These are phyloP conservation scores for Volvox reticuliferus DNA, from an alignment of 139 green algal genomes.

Conservation along the genomic window DNA sequence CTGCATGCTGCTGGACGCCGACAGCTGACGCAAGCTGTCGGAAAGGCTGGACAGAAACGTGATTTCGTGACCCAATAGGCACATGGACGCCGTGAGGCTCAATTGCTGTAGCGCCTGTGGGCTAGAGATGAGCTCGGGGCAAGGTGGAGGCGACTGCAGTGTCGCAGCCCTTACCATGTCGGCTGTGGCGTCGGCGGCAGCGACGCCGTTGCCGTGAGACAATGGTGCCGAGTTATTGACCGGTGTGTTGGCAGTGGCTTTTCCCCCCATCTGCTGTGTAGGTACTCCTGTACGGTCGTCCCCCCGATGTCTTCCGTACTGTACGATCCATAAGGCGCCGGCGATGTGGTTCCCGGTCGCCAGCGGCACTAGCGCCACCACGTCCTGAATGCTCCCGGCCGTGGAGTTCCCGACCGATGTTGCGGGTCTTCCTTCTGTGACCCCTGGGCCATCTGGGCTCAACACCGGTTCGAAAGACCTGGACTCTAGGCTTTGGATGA, in stretches of 20 bases:
- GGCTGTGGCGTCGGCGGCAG: neutral
- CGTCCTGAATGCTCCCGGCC: neutral
- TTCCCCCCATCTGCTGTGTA: neutral
- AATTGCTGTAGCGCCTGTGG: neutral
- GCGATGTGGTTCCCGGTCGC: neutral
- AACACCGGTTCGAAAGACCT: neutral
- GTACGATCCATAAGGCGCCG: neutral
- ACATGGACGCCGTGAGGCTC: neutral
- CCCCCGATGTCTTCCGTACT: neutral
- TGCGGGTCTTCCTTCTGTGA: neutral
- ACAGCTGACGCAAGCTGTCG: neutral
- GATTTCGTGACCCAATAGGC: neutral
- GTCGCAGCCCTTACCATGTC: neutral
- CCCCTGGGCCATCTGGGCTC: no score
- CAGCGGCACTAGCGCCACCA: constrained; percentile 15
- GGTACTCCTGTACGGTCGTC: neutral
- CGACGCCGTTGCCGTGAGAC: neutral
- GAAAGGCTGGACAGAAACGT: neutral
- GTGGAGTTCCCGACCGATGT: neutral
- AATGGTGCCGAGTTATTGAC: no score
- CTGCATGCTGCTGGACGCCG: constrained; percentile 7
- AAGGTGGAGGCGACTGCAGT: neutral
- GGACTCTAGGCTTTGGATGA: neutral
- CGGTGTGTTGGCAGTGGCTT: neutral
- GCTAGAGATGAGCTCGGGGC: neutral